Base-by-base conservation (phyloP, 1,284 basidiomycete species). In the Laetiporus sulphureus region DNA sequence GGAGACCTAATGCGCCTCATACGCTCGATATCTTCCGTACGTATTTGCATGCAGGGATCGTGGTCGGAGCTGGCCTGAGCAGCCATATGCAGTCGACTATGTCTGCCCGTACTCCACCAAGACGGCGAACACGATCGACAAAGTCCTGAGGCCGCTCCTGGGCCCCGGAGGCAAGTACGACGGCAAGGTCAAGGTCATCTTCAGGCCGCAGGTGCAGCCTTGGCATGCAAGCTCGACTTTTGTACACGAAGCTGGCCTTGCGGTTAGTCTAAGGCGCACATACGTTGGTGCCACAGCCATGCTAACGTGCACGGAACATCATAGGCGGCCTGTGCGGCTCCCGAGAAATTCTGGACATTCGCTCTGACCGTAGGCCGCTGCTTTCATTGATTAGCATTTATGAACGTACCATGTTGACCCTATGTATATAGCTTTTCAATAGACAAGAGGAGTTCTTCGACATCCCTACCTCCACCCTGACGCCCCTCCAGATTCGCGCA, bases 51-150 rank as follows among this genome's bases (percentile, higher is more conserved):
- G 5, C 16, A 4, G 15, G 12, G n/a, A 33, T 23, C 15, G n/a
- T n/a, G n/a, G 10, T 4, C 20, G 12, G 18, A 34, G 18, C 32
- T 41, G 25, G 21, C 16, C 12, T 22, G 15, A 2, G n/a, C 13
- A 5, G 6, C 25, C 25, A 7, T 8, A 27, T 40, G 6, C 47
- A 87, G 84, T 87, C 62, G 91, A 93, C 65, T 90, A 87, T 58
- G 83, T 91, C 52, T 94, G 92, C 59, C 92, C 92, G 0, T 94
- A 77, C 71, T 85, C 82, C 49, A 76, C 75, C 11, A 88, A 86
- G 62, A 55, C 84, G 37, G 66, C 77, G 3, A 56, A 67, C 16
- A 67, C 71, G n/a, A 74, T 88, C 46, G 74, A 87, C 35, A 64
- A 52, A 6, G 66, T 83, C 36, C 64, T 88, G 37, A 75, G 69